Conservation (phyloP, 352 stramenopile genomes). For the Phytophthora rubi region DNA sequence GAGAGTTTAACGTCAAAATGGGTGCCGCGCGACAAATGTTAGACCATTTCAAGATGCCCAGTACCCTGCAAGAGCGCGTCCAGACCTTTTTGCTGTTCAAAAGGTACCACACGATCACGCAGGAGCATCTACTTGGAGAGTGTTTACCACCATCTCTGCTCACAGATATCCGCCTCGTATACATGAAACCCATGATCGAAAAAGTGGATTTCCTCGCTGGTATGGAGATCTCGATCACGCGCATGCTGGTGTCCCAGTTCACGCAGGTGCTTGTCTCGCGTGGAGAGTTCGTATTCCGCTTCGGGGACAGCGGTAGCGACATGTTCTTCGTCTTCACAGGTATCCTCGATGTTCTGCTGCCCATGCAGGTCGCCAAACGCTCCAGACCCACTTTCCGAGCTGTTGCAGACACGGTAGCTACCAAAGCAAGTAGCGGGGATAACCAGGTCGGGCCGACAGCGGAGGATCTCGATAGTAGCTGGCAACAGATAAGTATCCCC, state of each 20-base stretch:
- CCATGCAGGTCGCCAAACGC: constrained; percentile 3
- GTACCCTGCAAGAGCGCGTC: constrained; percentile 45
- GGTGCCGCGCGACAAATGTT: constrained; percentile 51
- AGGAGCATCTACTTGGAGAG: constrained; percentile 50
- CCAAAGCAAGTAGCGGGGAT: background rate
- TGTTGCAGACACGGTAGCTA: background rate
- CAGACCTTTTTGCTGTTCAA: constrained; percentile 67
- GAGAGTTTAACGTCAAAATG: constrained; percentile 56
- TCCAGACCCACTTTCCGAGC: background rate
- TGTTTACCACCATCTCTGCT: constrained; percentile 53
- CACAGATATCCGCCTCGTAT: constrained; percentile 52
- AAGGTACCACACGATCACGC: constrained; percentile 54
- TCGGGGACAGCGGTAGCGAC: constrained; percentile 47
- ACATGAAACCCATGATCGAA: constrained; percentile 52
- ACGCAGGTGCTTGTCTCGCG: constrained; percentile 46
- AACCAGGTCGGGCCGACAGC: background rate
- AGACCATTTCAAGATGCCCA: constrained; percentile 50
- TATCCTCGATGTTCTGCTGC: constrained; percentile 47
- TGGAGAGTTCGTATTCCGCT: constrained; percentile 45
- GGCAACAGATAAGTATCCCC: background rate
- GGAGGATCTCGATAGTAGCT: background rate
- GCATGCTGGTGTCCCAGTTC: constrained; percentile 55
- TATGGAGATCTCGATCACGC: constrained; percentile 47
- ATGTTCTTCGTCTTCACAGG: constrained; percentile 64
- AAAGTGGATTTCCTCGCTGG: constrained; percentile 53